Percentiles rank a stretch among this genome's conserved stretches.
Conservation (phyloP, 2,329 filamentous ascomycete genomes). For the Exserohilum rostratum region DNA sequence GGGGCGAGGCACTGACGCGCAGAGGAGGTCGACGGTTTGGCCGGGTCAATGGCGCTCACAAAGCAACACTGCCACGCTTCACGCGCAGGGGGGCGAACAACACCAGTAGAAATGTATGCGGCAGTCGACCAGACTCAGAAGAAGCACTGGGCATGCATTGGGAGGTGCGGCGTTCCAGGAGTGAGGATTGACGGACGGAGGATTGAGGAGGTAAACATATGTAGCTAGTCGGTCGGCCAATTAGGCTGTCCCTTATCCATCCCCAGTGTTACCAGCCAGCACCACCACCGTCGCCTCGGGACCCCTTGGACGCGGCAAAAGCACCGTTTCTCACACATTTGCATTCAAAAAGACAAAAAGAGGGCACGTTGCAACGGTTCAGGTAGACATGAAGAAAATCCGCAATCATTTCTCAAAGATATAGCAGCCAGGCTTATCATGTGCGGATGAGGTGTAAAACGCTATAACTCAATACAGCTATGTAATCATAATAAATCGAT, state of each 20-base stretch:
- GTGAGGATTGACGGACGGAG: conserved; percentile 37
- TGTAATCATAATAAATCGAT: conserved; percentile 8
- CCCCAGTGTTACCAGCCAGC: conserved; percentile 41
- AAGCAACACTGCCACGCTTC: conserved; percentile 44
- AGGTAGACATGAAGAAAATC: not conserved
- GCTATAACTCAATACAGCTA: conserved; percentile 7
- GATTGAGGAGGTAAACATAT: conserved; percentile 44
- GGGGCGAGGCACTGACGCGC: conserved; percentile 42
- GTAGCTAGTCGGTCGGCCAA: conserved; percentile 46
- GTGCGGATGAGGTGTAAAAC: conserved; percentile 1
- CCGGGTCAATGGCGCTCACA: conserved; percentile 27
- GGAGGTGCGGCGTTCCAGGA: conserved; percentile 20
- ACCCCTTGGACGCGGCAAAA: not conserved
- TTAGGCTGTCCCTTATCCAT: conserved; percentile 42
- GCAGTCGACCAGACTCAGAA: conserved; percentile 24
- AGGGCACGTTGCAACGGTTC: not conserved
- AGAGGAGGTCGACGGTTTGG: conserved; percentile 34
- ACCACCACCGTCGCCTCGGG: conserved; percentile 36
- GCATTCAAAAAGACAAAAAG: not conserved
- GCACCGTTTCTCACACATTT: not conserved
- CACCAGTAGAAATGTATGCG: conserved; percentile 18
- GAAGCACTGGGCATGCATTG: conserved; percentile 37
- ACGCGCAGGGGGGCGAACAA: conserved; percentile 30
- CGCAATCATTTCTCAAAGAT: not conserved
- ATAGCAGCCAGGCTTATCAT: not conserved